Evolutionary conservation across 2,329 filamentous ascomycete species (phyloP), one percentile per base, ranked within the genome.

Genomic region (Domatiomyces globalis): DNA sequence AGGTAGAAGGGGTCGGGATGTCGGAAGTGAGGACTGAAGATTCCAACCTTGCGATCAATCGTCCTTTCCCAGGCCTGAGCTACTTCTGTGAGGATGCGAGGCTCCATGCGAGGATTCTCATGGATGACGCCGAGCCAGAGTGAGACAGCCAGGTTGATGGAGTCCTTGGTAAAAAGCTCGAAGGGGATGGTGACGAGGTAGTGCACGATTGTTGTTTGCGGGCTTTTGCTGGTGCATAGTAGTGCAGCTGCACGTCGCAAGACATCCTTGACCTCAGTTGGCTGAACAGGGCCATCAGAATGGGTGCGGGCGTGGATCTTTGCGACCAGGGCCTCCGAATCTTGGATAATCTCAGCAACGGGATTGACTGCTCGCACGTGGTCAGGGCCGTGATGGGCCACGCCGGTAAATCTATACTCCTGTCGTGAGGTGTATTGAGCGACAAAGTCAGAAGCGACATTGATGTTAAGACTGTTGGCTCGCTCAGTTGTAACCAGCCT

Each of bases 111-210:
- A 2, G 89, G 86, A 62, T 95, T 96, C 66, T 98, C 92, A 61
- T 96, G 92, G 62, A 96, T 94, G 12, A 96, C 86, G 22, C 92
- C 92, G 54, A 95, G 80, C 92, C 92, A 99, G 5, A 98, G 73
- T 3, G 92, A 95, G 36, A 95, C 85, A 5, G 92, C 94, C 48
- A 96, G 79, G 64, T 95, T 94, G 65, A 98, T 92, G 1, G 89
- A 92, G 62, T 94, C 85, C 65, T 94, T 95, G 4, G 85, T 94
- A 65, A 98, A 96, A 46, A 95, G 79, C 43, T 80, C 79, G 67
- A 98, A 98, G 0, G 92, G 94, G 54, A 98, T 92, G 59, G 80
- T 83, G 56, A 99, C 90, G 15, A 99, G 76, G 62, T 94, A 84
- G 62, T 90, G 85, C 10, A 87, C 81, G 51, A 95, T 83, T 1